Percentiles rank a stretch among this genome's conserved stretches.
These are phyloP conservation scores for Cryptococcus sp. DNA, from an alignment of 1,284 basidiomycete genomes.

Conservation along the genomic window DNA sequence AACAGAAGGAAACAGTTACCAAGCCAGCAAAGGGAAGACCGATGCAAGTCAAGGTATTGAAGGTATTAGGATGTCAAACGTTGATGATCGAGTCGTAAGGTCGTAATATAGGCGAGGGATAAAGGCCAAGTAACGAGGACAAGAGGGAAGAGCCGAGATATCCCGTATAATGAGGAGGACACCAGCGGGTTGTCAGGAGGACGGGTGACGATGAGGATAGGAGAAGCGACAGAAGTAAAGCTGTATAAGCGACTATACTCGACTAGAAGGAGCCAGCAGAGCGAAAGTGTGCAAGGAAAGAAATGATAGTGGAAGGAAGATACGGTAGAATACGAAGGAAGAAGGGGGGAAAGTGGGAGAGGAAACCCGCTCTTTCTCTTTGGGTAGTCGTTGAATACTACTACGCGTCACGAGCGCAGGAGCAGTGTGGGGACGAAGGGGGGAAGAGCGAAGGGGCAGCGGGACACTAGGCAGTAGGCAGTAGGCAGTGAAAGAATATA, in stretches of 20 bases:
- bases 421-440: too few species aligned
- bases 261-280: conserved; percentile 1
- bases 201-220: conserved; percentile 9
- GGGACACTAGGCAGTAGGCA: too few species aligned
- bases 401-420: too few species aligned
- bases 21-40: neutral
- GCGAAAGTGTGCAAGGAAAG: neutral
- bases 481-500: too few species aligned
- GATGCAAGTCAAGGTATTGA: neutral
- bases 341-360: neutral
- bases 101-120: neutral
- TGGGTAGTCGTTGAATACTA: too few species aligned
- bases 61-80: neutral
- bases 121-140: neutral
- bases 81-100: too few species aligned
- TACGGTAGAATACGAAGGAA: neutral
- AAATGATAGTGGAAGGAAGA: neutral
- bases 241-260: neutral
- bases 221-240: neutral
- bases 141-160: neutral
- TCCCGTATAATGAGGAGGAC: neutral
- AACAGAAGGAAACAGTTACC: neutral
- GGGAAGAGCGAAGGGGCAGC: too few species aligned
- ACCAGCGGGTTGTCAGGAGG: neutral
- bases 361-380: neutral